Base-by-base conservation (phyloP, 768 basidiomycete species). In the Mycena floridula region DNA sequence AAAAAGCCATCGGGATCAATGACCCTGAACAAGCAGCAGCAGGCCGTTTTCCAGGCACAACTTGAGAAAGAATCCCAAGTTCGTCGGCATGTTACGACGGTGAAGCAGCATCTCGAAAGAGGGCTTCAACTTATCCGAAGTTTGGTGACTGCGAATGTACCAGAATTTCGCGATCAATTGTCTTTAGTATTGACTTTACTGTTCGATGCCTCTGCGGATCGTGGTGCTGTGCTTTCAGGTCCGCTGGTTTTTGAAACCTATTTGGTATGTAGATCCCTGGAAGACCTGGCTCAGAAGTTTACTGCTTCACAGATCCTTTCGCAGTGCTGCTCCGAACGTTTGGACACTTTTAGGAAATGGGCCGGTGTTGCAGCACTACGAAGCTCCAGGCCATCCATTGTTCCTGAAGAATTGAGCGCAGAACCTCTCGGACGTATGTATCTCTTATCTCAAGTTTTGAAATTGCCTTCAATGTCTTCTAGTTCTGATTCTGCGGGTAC, bases 291-390 rank as follows among this genome's bases (percentile, higher is more conserved):
- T 25, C 43, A 23, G 45, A 43, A 20, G 8, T 45, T 21, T n/a
- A n/a, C n/a, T n/a, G n/a, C n/a, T n/a, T 36, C 21, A 24, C 55
- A 91, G 89, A 69, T 75, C 7, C 67, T 96, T 22, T 79, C 86
- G 0, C 66, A 75, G 38, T 81, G 82, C 49, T 83, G 82, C 47
- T 87, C 91, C 0, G 82, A 81, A 15, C 76, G 92, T 15, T 64
- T 97, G 9, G 84, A 79, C 12, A 72, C 68, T 2, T 74, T 86
- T 53, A 62, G 81, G 8, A 70, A 71, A 37, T 89, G 88, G 80
- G 66, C 93, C 5, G 90, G 87, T 4, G 74, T 96, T 26, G 91
- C 94, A 0, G 85, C 89, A 2, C 67, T 98, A 35, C 74, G 96
- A 43, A 80, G 80, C 50, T 64, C 85, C 37, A 75, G 82, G 20